Base-by-base conservation (phyloP, 192 early-diverging fungal species). In the Helicostylum pulchrum region DNA sequence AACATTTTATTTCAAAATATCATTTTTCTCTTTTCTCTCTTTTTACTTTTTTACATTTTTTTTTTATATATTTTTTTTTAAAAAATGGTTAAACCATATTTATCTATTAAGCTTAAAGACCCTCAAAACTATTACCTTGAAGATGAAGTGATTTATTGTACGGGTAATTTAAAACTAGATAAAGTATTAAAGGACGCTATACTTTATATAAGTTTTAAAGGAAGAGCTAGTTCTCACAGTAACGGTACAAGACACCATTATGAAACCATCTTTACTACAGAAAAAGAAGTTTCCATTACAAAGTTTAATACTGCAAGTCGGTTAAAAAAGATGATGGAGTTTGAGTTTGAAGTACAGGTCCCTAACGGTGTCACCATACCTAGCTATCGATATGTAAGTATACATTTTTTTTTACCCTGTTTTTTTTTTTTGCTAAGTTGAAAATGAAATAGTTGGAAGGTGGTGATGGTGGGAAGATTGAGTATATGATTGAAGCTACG, bases 61-160 rank as follows among this genome's bases (percentile, higher is more conserved):
- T n/a, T n/a, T n/a, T n/a, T n/a, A n/a, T n/a, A n/a, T n/a, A n/a
- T n/a, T 32, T 32, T 54, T 34, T 34, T 34, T 2, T 34, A 31
- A 17, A 54, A 54, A 15, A 53, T 54, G 53, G 30, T n/a, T 31
- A 54, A 19, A 32, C 53, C 23, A n/a, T 54, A n/a, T 15, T 31
- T 54, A 7, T 32, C 30, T 2, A 31, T 54, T 15, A 26, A 30
- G n/a, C 53, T n/a, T 17, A 55, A 55, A 55, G 53, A 55, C 34
- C 31, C 32, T 31, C 53, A 55, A 20, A 15, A 30, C 17, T 55
- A 55, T 55, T 55, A 55, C 17, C 53, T 32, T 8, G 53, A 55
- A 34, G 53, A 55, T 55, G 53, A 55, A 55, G 34, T 30, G 31
- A 55, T 55, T 15, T 15, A 55, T 8, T 55, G 53, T 39, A 8